Percentiles rank a stretch among this genome's conserved stretches.
Evolutionary conservation across 192 early-diverging fungal species (phyloP).

Genomic region (Entomortierella parvispora): DNA sequence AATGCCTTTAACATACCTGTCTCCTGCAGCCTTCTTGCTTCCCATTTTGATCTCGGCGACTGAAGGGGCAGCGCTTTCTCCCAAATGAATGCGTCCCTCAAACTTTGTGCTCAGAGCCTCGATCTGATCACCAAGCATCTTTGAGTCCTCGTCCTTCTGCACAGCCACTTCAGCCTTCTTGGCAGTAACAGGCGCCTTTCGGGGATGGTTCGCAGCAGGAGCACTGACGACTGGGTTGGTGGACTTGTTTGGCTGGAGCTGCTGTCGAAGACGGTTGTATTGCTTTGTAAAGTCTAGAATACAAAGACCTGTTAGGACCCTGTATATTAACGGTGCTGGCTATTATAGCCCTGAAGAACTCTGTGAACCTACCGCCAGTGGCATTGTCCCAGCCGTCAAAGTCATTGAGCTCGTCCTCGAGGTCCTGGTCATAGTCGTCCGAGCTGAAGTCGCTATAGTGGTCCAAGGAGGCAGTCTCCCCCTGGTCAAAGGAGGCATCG

Average conservation of each 20-base stretch:
- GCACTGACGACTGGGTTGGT: conserved; percentile 27
- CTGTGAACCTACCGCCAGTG: conserved; percentile 61
- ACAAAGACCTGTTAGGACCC: conserved; percentile 1
- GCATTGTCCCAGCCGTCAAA: conserved; percentile 84
- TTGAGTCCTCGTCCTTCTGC: conserved; percentile 42
- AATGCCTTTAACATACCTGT: conserved; percentile 55
- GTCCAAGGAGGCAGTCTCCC: neutral
- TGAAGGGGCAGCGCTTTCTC: conserved; percentile 52
- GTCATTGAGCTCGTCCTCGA: conserved; percentile 80
- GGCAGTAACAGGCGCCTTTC: conserved; percentile 24
- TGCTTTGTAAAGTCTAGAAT: conserved; percentile 91
- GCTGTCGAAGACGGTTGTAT: conserved; percentile 84
- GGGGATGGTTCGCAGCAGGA: conserved; percentile 40
- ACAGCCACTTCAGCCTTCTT: conserved; percentile 34
- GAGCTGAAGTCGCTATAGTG: conserved; percentile 14
- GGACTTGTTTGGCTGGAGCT: conserved; percentile 59
- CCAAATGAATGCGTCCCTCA: conserved; percentile 77
- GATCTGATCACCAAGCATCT: conserved; percentile 62
- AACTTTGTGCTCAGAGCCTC: conserved; percentile 70
- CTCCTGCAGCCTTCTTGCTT: conserved; percentile 69
- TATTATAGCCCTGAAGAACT: neutral
- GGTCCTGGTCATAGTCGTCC: conserved; percentile 62
- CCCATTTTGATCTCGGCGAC: conserved; percentile 63
- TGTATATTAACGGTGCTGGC: neutral
- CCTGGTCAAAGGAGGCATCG: too few species aligned